These are phyloP conservation scores for Suillus fuscotomentosus DNA, from an alignment of 768 basidiomycete genomes.

Conservation along the genomic window DNA sequence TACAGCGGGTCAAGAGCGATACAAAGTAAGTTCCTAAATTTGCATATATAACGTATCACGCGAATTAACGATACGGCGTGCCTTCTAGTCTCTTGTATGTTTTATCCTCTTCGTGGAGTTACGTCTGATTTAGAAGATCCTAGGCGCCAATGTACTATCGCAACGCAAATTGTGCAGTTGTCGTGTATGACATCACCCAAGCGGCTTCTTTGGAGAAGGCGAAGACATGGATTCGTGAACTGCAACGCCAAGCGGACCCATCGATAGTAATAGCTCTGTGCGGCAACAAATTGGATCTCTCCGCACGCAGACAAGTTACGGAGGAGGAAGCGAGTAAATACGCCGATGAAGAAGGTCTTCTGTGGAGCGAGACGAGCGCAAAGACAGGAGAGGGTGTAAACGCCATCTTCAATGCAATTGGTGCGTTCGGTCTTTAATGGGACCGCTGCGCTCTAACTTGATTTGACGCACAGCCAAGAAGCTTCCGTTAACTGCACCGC, in stretches of 20 bases:
- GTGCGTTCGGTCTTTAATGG: constrained; percentile 39
- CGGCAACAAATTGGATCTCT: constrained; percentile 92
- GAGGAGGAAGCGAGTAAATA: constrained; percentile 91
- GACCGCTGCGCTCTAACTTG: background rate
- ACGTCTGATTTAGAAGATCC: constrained; percentile 9
- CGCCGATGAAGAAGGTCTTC: constrained; percentile 86
- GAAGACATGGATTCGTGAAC: constrained; percentile 92
- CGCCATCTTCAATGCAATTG: constrained; percentile 85
- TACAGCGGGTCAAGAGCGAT: constrained; percentile 94
- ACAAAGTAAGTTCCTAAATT: constrained; percentile 57
- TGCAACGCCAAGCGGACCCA: constrained; percentile 97
- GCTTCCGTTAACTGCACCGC: constrained; percentile 77
- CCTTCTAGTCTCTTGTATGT: constrained; percentile 46
- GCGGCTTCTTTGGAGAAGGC: constrained; percentile 91
- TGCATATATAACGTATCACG: constrained; percentile 2
- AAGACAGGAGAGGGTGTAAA: constrained; percentile 86
- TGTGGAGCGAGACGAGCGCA: constrained; percentile 92
- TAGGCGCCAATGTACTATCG: constrained; percentile 97
- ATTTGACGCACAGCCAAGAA: constrained; percentile 65
- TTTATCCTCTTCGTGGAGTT: background rate
- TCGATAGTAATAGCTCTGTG: constrained; percentile 95
- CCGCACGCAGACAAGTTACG: constrained; percentile 79
- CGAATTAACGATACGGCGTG: background rate
- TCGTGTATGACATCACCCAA: constrained; percentile 96
- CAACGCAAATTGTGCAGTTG: constrained; percentile 91